Base-by-base conservation (phyloP, 2,329 filamentous ascomycete genomes). In the Sporothrix schenckii region DNA sequence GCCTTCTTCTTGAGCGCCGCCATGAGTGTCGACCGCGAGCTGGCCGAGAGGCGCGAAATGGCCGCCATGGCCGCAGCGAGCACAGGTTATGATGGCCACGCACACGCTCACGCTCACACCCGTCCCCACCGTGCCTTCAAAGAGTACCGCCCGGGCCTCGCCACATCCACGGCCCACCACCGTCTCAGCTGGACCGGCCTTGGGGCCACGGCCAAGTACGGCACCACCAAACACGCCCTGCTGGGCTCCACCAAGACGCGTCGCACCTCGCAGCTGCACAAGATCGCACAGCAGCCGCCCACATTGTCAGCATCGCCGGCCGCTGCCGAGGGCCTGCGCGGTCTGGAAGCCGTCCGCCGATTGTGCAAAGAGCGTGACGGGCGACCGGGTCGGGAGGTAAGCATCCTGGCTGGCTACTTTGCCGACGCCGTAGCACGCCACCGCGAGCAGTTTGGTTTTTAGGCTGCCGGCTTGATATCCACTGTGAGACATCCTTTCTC, bases 131-230 rank as follows among this genome's bases (percentile, higher is more conserved):
- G 30, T 27, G 3, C 16, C 4, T 27, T 11, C 14, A 63, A 63
- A 1, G 58, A 63, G 24, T 24, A 24, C 47, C n/a, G 56, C 3
- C 7, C 34, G 72, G 69, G 24, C 16, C 56, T 9, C 19, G 69
- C 56, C 72, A 72, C 34, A 2, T 7, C 34, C 39, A 76, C 76
- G 66, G 75, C 69, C 7, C 67, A 75, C 69, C 79, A 78, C 73
- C 76, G 80, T 10, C 76, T 79, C 16, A 82, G 80, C 75, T 82
- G 81, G 81, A 82, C 80, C 0, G 80, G 78, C 0, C 77, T 82
- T 6, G 80, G 79, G 0, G 77, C 78, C 34, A 77, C 78, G 3
- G 78, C 76, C 1, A 73, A 72, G 70, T 72, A 65, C n/a, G 70
- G 67, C 34, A 67, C 47, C 10, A 9, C 61, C 16, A 71, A 58